Percentiles rank a stretch among this genome's conserved stretches.
phyloP scores from a whole-genome alignment of 1,139 yeast species.

The Hansenula anomala region DNA sequence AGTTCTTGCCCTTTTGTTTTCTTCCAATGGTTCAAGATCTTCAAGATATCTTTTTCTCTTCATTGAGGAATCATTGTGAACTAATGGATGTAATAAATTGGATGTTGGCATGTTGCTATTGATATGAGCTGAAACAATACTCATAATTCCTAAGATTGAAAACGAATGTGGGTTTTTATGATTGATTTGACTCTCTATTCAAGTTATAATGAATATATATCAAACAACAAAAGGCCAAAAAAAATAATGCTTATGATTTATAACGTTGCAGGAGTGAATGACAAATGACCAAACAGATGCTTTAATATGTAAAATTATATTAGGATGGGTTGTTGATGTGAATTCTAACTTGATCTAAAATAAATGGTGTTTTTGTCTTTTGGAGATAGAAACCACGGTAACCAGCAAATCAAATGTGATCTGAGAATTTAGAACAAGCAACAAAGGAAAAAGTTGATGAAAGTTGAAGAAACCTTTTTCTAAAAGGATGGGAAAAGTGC shows the following conservation, averaged over 20 bases:
- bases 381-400: background rate
- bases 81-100: slow-evolving; percentile 13
- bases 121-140: slow-evolving; percentile 7
- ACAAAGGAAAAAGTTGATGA: too few relatives aligned
- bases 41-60: slow-evolving; percentile 21
- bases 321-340: background rate
- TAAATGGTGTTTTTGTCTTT: background rate
- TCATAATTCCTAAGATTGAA: slow-evolving; percentile 2
- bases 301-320: too few relatives aligned
- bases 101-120: slow-evolving; percentile 11
- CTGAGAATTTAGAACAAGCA: background rate
- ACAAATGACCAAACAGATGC: too few relatives aligned
- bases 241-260: too few relatives aligned
- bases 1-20: slow-evolving; percentile 40
- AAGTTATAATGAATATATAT: too few relatives aligned
- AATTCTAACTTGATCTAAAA: background rate
- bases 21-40: slow-evolving; percentile 18
- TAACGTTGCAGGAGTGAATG: too few relatives aligned
- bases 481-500: too few relatives aligned
- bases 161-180: background rate
- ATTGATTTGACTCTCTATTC: too few relatives aligned
- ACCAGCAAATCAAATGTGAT: background rate
- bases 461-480: too few relatives aligned
- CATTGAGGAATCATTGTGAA: slow-evolving; percentile 8
- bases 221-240: too few relatives aligned